A percentile compares a stretch with the other conserved stretches of the same genome.
Evolutionary conservation across 2,329 filamentous ascomycete genomes (phyloP).

Genomic region (Exophiala dermatitidis): DNA sequence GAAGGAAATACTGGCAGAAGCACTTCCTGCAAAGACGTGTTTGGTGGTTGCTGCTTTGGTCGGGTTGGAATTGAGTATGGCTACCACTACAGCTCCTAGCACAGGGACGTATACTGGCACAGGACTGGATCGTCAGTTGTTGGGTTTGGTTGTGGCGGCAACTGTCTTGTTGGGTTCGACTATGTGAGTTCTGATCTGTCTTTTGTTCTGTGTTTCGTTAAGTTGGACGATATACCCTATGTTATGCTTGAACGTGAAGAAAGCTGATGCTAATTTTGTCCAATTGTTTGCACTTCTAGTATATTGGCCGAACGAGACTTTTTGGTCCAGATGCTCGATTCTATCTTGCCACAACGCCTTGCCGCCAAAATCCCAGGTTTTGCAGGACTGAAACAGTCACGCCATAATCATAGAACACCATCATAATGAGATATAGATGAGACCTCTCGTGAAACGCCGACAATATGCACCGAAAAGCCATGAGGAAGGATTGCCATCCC

Average conservation of each 20-base stretch:
- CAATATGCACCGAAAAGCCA: no score
- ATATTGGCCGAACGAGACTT: slow-evolving; percentile 21
- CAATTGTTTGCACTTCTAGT: slow-evolving; percentile 1
- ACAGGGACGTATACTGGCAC: background rate
- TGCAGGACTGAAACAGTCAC: background rate
- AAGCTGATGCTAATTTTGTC: background rate
- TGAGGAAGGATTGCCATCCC: no score
- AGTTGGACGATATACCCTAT: no score
- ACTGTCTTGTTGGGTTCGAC: slow-evolving; percentile 13
- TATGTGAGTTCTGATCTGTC: slow-evolving; percentile 13
- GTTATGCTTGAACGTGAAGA: no score
- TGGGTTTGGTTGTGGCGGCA: slow-evolving; percentile 7
- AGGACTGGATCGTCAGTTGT: slow-evolving; percentile 3
- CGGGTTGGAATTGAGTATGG: slow-evolving; percentile 4
- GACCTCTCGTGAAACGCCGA: no score
- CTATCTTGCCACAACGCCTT: slow-evolving; percentile 23
- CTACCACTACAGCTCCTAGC: background rate
- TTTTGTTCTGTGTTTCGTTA: background rate
- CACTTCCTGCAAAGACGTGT: slow-evolving; percentile 1
- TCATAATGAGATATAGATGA: no score
- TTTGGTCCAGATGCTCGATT: slow-evolving; percentile 16
- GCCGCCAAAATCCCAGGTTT: slow-evolving; percentile 13
- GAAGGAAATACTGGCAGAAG: background rate
- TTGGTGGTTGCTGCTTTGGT: slow-evolving; percentile 5
- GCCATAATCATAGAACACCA: no score